Conservation (phyloP, 768 basidiomycete genomes). For the Leccinum imitatum region DNA sequence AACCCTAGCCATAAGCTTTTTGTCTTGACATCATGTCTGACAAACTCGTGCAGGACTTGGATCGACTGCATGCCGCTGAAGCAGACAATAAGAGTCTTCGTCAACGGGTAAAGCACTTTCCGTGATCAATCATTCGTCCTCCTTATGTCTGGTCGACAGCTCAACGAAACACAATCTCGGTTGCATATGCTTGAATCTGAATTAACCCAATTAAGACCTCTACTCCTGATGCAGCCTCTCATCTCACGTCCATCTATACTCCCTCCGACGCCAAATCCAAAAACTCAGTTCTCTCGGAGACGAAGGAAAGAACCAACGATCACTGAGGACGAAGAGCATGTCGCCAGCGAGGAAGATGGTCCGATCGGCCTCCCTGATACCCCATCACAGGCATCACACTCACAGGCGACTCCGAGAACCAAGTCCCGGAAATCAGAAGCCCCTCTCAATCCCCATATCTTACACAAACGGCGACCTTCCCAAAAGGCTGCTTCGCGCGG, state of each 20-base stretch:
- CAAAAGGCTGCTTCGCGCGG: slow-evolving; percentile 31
- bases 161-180: slow-evolving; percentile 56
- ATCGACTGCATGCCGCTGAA: slow-evolving; percentile 51
- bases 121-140: background rate
- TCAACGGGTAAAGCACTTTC: slow-evolving; percentile 48
- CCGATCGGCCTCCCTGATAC: slow-evolving; percentile 20
- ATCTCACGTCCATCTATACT: slow-evolving; percentile 22
- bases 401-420: slow-evolving; percentile 23
- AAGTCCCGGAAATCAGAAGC: slow-evolving; percentile 26
- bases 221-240: slow-evolving; percentile 64
- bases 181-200: slow-evolving; percentile 60
- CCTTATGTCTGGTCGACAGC: slow-evolving; percentile 37
- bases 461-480: slow-evolving; percentile 27
- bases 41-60: slow-evolving; percentile 46
- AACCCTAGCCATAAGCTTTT: background rate
- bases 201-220: slow-evolving; percentile 60
- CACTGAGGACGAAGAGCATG: slow-evolving; percentile 29
- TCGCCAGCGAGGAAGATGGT: slow-evolving; percentile 28
- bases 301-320: slow-evolving; percentile 25
- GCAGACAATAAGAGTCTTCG: slow-evolving; percentile 62
- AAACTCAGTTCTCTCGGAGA: slow-evolving; percentile 21
- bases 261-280: slow-evolving; percentile 26
- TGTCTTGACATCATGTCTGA: slow-evolving; percentile 13
- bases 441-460: slow-evolving; percentile 8
- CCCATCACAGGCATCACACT: slow-evolving; percentile 11